Evolutionary conservation across 2,329 filamentous ascomycete genomes (phyloP), one percentile per base, ranked within the genome.

Genomic region (Trichophyton mentagrophytes): DNA sequence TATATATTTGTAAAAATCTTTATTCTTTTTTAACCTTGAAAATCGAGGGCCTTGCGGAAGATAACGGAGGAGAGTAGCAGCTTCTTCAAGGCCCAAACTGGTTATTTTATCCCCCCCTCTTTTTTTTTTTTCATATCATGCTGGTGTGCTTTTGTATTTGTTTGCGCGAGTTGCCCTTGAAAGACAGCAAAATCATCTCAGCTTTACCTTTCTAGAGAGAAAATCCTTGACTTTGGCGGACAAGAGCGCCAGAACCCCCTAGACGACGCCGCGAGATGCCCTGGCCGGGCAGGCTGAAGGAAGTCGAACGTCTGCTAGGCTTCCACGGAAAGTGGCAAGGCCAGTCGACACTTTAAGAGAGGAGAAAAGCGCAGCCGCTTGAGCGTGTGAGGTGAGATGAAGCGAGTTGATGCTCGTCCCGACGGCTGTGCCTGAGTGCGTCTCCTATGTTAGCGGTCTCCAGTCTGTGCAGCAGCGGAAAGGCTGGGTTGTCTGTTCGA

Each of bases 151-250:
- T 38, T 38, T 38, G 33, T 13, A 38, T 9, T 13, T 38, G 33
- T 38, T 30, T 38, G 33, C 33, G 33, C 11, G 33, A 38, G 33
- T 6, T 62, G 61, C 61, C 66, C 64, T 63, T 44, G 6, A 62
- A 61, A 64, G 62, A 64, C 60, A 63, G 62, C 62, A 66, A 67
- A 64, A 67, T 62, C 66, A 64, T 66, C 66, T 66, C 65, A 65
- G 68, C 67, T 70, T 74, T 74, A 74, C 72, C 72, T 74, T 73
- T 71, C 51, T 55, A 55, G 51, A 55, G 51, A 55, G 33, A 55
- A 27, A 55, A 20, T 20, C 51, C 30, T 55, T 27, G 27, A 55
- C 51, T 33, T 36, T 27, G 22, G 33, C 51, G 33, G 51, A 55
- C 49, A 53, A 33, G 49, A 53, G 17, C 17, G 17, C 22, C 22